phyloP scores from a whole-genome alignment of 495 filamentous ascomycete genomes.

The Penicillium maclennaniae region DNA sequence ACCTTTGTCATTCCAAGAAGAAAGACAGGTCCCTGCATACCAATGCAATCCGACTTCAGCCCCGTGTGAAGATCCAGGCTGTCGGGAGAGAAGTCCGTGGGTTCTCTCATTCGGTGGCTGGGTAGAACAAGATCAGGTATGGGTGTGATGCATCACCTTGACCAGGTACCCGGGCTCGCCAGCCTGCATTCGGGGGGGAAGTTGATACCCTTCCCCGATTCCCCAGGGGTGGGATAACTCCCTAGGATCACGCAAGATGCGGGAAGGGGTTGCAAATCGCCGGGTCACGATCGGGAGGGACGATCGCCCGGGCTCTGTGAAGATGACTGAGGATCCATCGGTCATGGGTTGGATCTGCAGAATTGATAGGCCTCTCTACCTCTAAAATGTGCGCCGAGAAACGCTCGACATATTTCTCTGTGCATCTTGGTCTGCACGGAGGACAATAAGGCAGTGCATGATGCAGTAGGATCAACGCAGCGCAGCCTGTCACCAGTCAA shows the following conservation, averaged over 20 bases:
- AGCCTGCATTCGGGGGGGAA: slow-evolving; percentile 26
- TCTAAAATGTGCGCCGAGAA: neutral
- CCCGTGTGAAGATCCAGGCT: slow-evolving; percentile 5
- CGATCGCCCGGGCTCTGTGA: slow-evolving; percentile 4
- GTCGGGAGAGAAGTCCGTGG: neutral
- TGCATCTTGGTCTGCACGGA: neutral
- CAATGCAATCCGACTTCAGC: slow-evolving; percentile 4
- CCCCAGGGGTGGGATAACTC: slow-evolving; percentile 8
- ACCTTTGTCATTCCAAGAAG: slow-evolving; percentile 9
- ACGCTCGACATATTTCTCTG: neutral
- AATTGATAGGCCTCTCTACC: neutral
- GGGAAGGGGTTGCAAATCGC: slow-evolving; percentile 1
- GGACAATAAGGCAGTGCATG: neutral
- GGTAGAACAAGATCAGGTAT: slow-evolving; percentile 4
- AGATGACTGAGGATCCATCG: neutral
- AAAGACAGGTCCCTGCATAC: slow-evolving; percentile 23
- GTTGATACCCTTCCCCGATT: slow-evolving; percentile 11
- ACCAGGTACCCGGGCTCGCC: slow-evolving; percentile 14
- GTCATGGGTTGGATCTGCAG: slow-evolving; percentile 3
- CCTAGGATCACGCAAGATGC: slow-evolving; percentile 20
- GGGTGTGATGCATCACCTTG: slow-evolving; percentile 20
- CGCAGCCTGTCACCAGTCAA: slow-evolving; percentile 2
- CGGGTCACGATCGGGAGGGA: slow-evolving; percentile 13
- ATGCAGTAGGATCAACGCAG: slow-evolving; percentile 6
- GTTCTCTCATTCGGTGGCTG: slow-evolving; percentile 2